These are phyloP conservation scores for Magnolia sinica DNA, from an alignment of 164 flowering plant species.

Conservation along the genomic window DNA sequence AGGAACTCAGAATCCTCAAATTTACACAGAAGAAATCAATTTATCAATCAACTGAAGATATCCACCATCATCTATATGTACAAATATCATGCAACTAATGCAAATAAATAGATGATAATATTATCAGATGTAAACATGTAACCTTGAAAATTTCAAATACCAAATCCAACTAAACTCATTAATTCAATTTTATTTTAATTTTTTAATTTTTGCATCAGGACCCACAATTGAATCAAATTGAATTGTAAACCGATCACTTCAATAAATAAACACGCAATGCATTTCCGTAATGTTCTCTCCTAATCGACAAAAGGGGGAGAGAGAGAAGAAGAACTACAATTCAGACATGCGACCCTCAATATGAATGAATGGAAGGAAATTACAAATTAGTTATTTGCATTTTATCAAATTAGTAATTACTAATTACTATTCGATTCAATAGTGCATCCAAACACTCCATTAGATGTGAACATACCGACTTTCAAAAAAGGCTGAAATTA, in stretches of 20 bases:
- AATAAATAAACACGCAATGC: no score
- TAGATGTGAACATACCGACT: not conserved
- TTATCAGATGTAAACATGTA: no score
- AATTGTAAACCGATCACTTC: no score
- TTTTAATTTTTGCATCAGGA: no score
- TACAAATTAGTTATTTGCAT: not conserved
- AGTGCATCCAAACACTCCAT: not conserved
- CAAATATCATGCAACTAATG: not conserved
- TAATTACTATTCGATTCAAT: not conserved
- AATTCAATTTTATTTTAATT: no score
- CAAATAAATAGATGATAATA: no score
- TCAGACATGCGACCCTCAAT: not conserved
- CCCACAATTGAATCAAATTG: no score
- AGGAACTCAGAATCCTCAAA: no score
- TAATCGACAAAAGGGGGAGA: not conserved
- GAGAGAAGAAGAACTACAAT: not conserved
- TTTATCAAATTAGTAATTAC: not conserved
- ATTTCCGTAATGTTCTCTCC: not conserved
- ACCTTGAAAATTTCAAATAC: no score
- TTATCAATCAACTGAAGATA: not conserved
- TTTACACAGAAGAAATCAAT: not conserved
- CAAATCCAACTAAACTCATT: no score
- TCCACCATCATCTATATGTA: not conserved
- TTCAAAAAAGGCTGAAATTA: not conserved
- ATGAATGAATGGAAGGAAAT: not conserved